phyloP scores from a whole-genome alignment of 2,329 filamentous ascomycete species.

The Eurotiales sp. region DNA sequence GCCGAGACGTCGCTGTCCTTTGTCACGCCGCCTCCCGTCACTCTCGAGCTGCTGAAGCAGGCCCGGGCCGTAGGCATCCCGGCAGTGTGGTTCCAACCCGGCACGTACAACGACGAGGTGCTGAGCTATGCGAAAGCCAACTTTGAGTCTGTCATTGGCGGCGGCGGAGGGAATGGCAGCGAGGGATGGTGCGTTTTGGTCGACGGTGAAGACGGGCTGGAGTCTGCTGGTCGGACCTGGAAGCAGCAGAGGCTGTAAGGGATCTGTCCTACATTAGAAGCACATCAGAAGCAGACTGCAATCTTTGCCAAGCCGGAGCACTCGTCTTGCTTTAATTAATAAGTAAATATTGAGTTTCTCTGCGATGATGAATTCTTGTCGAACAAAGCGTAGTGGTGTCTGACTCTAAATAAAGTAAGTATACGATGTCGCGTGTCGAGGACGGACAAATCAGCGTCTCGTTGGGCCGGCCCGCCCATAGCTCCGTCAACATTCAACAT shows the following conservation, averaged over 20 bases:
- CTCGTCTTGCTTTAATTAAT: no score
- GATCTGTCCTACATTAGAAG: neutral
- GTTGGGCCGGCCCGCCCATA: no score
- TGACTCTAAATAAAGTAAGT: no score
- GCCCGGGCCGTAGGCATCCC: constrained; percentile 70
- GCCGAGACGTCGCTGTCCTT: constrained; percentile 72
- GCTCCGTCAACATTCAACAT: no score
- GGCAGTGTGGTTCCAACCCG: constrained; percentile 86
- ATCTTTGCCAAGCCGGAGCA: no score
- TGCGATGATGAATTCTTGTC: no score
- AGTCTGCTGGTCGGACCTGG: constrained; percentile 56
- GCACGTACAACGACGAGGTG: constrained; percentile 75
- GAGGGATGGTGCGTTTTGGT: constrained; percentile 88
- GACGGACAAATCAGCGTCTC: no score
- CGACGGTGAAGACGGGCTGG: constrained; percentile 63
- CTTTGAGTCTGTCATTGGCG: constrained; percentile 66
- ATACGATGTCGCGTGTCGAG: no score
- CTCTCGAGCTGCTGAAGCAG: constrained; percentile 69
- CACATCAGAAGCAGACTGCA: no score
- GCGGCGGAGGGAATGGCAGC: constrained; percentile 61
- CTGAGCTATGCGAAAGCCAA: constrained; percentile 64
- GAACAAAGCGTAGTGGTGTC: no score
- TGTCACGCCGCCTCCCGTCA: constrained; percentile 79
- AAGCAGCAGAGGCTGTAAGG: constrained; percentile 38
- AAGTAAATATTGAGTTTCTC: no score